Percentiles rank a stretch among this genome's conserved stretches.
Evolutionary conservation across 305 asterid genomes (phyloP).

Genomic region (Lippia alba): DNA sequence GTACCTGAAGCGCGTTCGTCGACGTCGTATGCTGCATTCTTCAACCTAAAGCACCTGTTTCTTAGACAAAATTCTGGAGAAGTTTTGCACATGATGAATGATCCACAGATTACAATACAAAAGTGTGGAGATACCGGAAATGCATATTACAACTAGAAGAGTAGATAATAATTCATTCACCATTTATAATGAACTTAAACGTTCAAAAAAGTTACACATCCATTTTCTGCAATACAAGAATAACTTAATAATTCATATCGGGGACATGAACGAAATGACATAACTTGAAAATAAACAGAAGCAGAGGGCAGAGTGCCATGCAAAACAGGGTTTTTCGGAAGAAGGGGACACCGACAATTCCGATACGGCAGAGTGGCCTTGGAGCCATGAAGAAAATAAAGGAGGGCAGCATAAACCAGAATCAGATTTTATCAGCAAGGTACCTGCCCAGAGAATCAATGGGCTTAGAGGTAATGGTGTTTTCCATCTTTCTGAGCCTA

Average conservation of each 20-base stretch:
- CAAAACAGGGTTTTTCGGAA: slow-evolving; percentile 8
- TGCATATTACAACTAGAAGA: background rate
- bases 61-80: background rate
- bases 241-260: background rate
- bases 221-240: background rate
- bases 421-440: slow-evolving; percentile 74
- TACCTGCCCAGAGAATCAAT: slow-evolving; percentile 74
- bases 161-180: slow-evolving; percentile 23
- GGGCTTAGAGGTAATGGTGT: slow-evolving; percentile 54
- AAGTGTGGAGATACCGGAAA: slow-evolving; percentile 2
- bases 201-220: background rate
- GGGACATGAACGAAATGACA: slow-evolving; percentile 13
- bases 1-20: slow-evolving; percentile 6
- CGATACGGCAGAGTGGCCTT: slow-evolving; percentile 44
- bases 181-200: slow-evolving; percentile 18
- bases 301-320: slow-evolving; percentile 14
- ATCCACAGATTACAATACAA: background rate
- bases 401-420: background rate
- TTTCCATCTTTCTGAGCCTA: slow-evolving; percentile 47
- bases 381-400: slow-evolving; percentile 18
- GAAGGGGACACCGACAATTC: slow-evolving; percentile 10
- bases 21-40: background rate
- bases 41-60: background rate
- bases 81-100: background rate
- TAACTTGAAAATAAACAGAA: background rate